phyloP scores from a whole-genome alignment of 1,284 basidiomycete species.

The Paramarasmius palmivorus region DNA sequence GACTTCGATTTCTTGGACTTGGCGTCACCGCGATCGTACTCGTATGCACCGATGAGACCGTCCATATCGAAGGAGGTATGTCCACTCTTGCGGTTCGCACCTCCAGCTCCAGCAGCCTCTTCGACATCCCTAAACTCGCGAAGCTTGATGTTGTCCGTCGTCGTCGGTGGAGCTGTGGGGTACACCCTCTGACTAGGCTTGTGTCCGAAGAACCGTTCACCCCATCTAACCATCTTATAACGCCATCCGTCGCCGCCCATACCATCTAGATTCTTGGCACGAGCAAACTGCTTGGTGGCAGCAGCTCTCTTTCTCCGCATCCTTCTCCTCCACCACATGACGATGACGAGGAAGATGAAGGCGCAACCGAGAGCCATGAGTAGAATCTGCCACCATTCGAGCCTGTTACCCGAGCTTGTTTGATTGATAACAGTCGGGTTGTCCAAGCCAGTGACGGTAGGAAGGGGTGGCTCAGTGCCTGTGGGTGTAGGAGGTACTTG shows the following conservation, averaged over 20 bases:
- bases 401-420: slow-evolving; percentile 29
- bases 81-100: slow-evolving; percentile 41
- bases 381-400: slow-evolving; percentile 81
- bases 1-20: slow-evolving; percentile 30
- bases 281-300: slow-evolving; percentile 65
- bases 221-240: slow-evolving; percentile 52
- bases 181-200: slow-evolving; percentile 27
- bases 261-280: slow-evolving; percentile 51
- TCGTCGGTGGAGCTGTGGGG: slow-evolving; percentile 2
- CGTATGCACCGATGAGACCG: slow-evolving; percentile 38
- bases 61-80: slow-evolving; percentile 2
- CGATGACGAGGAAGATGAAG: slow-evolving; percentile 67
- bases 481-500: slow-evolving; percentile 48
- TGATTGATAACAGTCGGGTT: slow-evolving; percentile 40
- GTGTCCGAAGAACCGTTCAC: slow-evolving; percentile 57
- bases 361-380: slow-evolving; percentile 79
- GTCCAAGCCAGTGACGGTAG: slow-evolving; percentile 54
- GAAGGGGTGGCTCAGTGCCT: slow-evolving; percentile 45
- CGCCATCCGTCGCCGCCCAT: slow-evolving; percentile 46
- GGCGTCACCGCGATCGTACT: slow-evolving; percentile 35
- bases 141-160: slow-evolving; percentile 39
- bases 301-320: slow-evolving; percentile 66
- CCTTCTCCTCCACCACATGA: slow-evolving; percentile 69
- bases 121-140: slow-evolving; percentile 42
- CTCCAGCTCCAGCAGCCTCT: slow-evolving; percentile 36